Conservation (phyloP, 2,329 filamentous ascomycete species). For the Byssochlamys sp. region DNA sequence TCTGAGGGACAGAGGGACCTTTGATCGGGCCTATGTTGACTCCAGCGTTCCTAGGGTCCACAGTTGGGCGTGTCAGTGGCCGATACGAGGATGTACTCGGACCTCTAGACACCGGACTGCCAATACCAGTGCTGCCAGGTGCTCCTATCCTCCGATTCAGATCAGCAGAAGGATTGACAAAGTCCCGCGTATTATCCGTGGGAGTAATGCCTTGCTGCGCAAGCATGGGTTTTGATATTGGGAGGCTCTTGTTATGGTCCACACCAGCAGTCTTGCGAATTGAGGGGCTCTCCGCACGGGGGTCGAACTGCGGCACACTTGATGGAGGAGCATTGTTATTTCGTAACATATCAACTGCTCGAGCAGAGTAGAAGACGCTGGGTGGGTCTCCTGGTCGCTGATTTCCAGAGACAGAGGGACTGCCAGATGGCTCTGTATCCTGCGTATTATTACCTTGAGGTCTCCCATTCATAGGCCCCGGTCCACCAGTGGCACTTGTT, state of each 20-base stretch:
- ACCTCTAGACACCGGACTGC: conserved; percentile 25
- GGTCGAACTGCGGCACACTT: conserved; percentile 55
- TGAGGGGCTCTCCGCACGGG: conserved; percentile 67
- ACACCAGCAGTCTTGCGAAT: conserved; percentile 82
- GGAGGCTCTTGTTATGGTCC: conserved; percentile 68
- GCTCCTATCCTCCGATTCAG: conserved; percentile 27
- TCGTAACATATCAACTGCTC: conserved; percentile 50
- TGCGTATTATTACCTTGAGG: conserved; percentile 7
- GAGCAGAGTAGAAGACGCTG: conserved; percentile 61
- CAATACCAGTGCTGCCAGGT: conserved; percentile 17
- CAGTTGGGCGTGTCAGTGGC: conserved; percentile 35
- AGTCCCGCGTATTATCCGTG: conserved; percentile 22
- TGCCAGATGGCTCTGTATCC: conserved; percentile 19
- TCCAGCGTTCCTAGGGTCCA: conserved; percentile 16
- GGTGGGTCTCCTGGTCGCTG: conserved; percentile 26
- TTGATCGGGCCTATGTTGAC: conserved; percentile 13
- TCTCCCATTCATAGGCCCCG: conserved; percentile 9
- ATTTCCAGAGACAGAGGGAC: conserved; percentile 15
- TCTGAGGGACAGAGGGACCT: conserved; percentile 15
- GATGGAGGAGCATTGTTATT: conserved; percentile 39
- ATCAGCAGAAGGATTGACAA: conserved; percentile 27
- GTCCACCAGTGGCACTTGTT: conserved; percentile 6
- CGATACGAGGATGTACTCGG: conserved; percentile 33
- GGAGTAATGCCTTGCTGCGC: conserved; percentile 19
- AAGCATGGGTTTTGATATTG: conserved; percentile 47